Base-by-base conservation (phyloP, 192 early-diverging fungal species). In the Entrophospora sp. region DNA sequence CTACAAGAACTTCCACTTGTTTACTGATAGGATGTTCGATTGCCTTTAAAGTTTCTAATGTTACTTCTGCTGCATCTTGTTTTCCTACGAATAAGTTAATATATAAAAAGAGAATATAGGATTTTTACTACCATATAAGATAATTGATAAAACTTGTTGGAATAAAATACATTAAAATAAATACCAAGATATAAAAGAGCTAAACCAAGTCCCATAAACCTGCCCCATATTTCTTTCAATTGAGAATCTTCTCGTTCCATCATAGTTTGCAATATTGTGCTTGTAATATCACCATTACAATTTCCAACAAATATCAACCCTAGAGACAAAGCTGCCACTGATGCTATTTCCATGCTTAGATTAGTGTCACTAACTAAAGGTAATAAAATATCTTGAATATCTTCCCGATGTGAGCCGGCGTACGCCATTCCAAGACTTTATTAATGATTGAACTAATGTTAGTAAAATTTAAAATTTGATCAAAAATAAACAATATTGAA, bases 151-250 rank as follows among this genome's bases (percentile, higher is more conserved):
- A n/a, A n/a, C n/a, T n/a, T n/a, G n/a, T n/a, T n/a, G n/a, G n/a
- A n/a, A n/a, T n/a, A n/a, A n/a, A n/a, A n/a, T n/a, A n/a, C n/a
- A n/a, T n/a, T n/a, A n/a, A n/a, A n/a, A n/a, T n/a, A n/a, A n/a
- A n/a, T 73, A 70, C 91, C 94, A 43, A 99, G 79, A 71, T 87
- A 94, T 56, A 99, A 71, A 36, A 99, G 73, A 25, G 87, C 89
- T 28, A 99, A 81, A 22, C 95, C 97, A 22, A 99, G 82, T 34
- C 90, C 90, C 92, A 97, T 94, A 72, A 94, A 96, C 32, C 87
- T 85, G 2, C 91, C 88, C 69, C 85, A 95, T 20, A 88, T 82
- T 66, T 95, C 90, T 72, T 90, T 95, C 4, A 95, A 80, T 28
- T 94, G 79, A 14, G 77, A 60, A 22, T 95, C 93, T n/a, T 86